Conservation (phyloP, 257 asterid genomes). For the Thymus mandschuricus region DNA sequence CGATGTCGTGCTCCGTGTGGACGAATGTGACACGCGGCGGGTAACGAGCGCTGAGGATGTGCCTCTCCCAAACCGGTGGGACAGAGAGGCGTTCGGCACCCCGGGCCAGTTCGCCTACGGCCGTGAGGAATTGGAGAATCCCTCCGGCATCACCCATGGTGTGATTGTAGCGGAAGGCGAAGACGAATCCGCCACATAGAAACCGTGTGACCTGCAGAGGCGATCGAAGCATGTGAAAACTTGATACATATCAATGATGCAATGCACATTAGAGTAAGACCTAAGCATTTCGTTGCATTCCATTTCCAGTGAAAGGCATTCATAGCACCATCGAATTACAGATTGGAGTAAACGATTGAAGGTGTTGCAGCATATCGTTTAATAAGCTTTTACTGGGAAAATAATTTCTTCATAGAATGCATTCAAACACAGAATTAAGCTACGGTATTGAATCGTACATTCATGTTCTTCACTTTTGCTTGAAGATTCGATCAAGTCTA, state of each 20-base stretch:
- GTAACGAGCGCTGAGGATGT: constrained; percentile 52
- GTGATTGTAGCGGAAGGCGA: constrained; percentile 64
- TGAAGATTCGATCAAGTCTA: too few relatives aligned
- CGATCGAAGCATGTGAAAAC: neutral
- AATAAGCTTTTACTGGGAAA: too few relatives aligned
- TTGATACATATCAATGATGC: neutral
- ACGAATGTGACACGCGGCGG: constrained; percentile 44
- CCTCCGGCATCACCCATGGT: constrained; percentile 63
- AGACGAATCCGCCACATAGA: constrained; percentile 62
- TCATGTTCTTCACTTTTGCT: too few relatives aligned
- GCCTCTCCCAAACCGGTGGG: constrained; percentile 62
- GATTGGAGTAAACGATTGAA: too few relatives aligned
- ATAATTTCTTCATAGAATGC: too few relatives aligned
- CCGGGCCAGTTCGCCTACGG: constrained; percentile 60
- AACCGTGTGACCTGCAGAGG: constrained; percentile 65
- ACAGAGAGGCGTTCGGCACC: constrained; percentile 51
- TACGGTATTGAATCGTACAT: too few relatives aligned
- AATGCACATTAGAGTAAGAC: too few relatives aligned
- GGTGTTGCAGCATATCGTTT: too few relatives aligned
- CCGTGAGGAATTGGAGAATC: constrained; percentile 56
- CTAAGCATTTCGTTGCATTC: neutral
- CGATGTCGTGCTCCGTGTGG: constrained; percentile 59
- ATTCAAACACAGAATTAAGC: too few relatives aligned
- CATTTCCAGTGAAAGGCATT: neutral
- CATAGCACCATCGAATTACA: too few relatives aligned